Base-by-base conservation (phyloP, 805 yeast species). In the Ogataea haglerorum region DNA sequence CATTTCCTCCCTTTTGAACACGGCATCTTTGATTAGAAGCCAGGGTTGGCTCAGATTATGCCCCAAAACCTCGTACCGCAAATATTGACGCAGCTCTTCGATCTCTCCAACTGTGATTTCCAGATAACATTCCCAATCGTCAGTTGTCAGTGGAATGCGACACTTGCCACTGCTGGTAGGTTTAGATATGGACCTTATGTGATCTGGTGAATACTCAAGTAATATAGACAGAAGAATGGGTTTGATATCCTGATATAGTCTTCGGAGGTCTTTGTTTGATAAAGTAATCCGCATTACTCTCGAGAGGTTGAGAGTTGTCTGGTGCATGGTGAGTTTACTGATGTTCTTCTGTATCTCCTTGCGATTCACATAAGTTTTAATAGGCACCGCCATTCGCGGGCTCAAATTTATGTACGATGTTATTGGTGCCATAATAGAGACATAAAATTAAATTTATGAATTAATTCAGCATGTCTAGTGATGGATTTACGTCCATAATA, bases 401-500 rank as follows among this genome's bases (percentile, higher is more conserved):
- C 48, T 41, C 9, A 56, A 25, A 13, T 32, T 36, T n/a, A 56
- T 38, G 42, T 53, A 55, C 19, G 61, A 48, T 5, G 55, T 54
- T 14, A 60, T 47, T 10, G 42, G 42, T 27, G 42, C 42, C 42
- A 38, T 38, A 8, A 8, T 10, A 9, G 25, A 19, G 16, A 30
- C 7, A 17, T 30, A 30, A 36, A 19, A 16, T 36, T 36, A 29
- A 8, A 16, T 26, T 26, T 26, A 13, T 12, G 5, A 23, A 25
- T 8, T 18, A n/a, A 17, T 34, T 28, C 12, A 10, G 14, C 12
- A 60, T 60, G 64, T 60, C 56, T 26, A 36, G 54, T 6, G 62
- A 53, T 60, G 96, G 95, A 15, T 89, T 90, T 57, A 84, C 82
- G 6, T 95, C 95, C n/a, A 88, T 93, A 13, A 72, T 78, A 42